Evolutionary conservation across 208 protist genomes (phyloP).

Genomic region (Leptomonas pyrrhocoris): DNA sequence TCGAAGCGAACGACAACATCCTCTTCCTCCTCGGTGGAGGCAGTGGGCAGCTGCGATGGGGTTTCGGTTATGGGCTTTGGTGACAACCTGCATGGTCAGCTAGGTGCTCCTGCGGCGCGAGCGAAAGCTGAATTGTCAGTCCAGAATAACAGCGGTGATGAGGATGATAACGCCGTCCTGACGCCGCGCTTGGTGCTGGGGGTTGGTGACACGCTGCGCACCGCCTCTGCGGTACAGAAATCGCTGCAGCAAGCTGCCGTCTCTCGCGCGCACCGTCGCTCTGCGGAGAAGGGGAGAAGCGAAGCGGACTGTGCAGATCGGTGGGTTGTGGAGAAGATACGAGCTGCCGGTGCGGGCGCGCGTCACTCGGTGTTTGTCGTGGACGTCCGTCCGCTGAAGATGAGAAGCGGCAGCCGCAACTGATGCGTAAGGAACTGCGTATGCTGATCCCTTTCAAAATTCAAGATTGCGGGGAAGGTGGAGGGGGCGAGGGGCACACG

Average conservation of each 20-base stretch:
- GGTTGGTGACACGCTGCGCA: conserved; percentile 38
- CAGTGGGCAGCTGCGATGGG: background rate
- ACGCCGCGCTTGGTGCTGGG: conserved; percentile 33
- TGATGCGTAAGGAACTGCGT: background rate
- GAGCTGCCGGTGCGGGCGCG: conserved; percentile 49
- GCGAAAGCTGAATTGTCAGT: background rate
- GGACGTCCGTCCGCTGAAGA: conserved; percentile 29
- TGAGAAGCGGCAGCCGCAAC: background rate
- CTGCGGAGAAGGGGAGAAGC: background rate
- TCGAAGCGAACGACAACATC: too few relatives aligned
- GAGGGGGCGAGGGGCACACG: too few relatives aligned
- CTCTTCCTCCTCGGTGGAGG: background rate
- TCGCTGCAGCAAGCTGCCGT: conserved; percentile 9
- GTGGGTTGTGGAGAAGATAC: conserved; percentile 47
- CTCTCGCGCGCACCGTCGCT: background rate
- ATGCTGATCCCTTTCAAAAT: too few relatives aligned
- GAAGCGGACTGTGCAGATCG: background rate
- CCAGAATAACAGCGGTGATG: background rate
- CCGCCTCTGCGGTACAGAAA: conserved; percentile 10
- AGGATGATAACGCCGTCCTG: conserved; percentile 19
- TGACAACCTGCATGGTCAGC: conserved; percentile 80
- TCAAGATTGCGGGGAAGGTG: too few relatives aligned
- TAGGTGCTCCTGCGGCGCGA: conserved; percentile 32
- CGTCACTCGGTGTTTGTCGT: conserved; percentile 79
- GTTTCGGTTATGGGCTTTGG: conserved; percentile 75